Evolutionary conservation across 345 rosid genomes (phyloP), one percentile per base, ranked within the genome.

Genomic region (Eucalyptus erythrocorys): DNA sequence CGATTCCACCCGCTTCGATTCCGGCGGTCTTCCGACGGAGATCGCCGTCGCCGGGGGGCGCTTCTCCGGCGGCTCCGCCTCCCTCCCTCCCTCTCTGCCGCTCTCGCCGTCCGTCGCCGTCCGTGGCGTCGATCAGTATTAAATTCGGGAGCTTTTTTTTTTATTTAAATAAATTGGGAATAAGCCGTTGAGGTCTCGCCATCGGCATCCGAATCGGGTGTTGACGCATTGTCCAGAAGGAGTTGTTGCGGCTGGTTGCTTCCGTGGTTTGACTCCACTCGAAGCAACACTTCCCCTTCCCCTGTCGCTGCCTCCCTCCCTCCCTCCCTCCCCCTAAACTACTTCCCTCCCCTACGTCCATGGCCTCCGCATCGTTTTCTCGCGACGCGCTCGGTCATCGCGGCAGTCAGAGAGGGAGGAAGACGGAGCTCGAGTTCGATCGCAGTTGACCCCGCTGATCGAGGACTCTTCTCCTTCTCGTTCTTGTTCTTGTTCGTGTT

Each of bases 101-200:
- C 87, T 64, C 85, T 88, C n/a, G 82, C 61, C 43, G 80, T 32
- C 66, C 42, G 30, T 49, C 11, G 49, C 87, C 55, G 55, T 51
- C 55, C 57, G 26, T 51, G 57, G 57, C 57, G 19, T 1, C 12
- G 32, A 53, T 11, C 16, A 49, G 40, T 81, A 80, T 10, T 76
- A 37, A 76, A 76, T 11, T 76, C 7, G 30, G 82, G 82, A 40
- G 82, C 82, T 19, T 51, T 19, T 51, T 19, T 3, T 48, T 17
- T 49, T 17, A 6, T 51, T 51, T 8, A 4, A 4, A 4, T 19
- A 51, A 51, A 51, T 21, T 51, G 57, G 57, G 9, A 57, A 48
- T 87, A 64, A 89, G 90, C 93, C 87, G 99, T 94, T 97, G 96
- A 93, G 93, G 98, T 95, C 95, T 97, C 99, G 50, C 90, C 95